A percentile compares a stretch with the other conserved stretches of the same genome.
phyloP scores from a whole-genome alignment of 495 filamentous ascomycete species.

The Penicillium cosmopolitanum region DNA sequence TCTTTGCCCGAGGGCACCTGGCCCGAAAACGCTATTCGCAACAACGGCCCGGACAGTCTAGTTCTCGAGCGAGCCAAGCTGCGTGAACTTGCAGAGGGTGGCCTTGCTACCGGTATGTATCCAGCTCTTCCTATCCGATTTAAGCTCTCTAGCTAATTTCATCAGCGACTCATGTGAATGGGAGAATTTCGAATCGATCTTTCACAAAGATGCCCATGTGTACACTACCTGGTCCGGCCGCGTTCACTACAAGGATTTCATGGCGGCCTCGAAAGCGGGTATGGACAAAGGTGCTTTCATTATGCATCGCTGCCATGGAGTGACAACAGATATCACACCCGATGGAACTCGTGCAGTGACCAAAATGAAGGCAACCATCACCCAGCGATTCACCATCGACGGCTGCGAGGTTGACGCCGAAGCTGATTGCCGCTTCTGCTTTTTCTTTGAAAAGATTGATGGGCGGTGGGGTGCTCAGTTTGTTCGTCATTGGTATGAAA shows the following conservation, averaged over 20 bases:
- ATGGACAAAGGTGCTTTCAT: conserved; percentile 67
- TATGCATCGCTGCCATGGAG: conserved; percentile 67
- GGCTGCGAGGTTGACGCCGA: conserved; percentile 60
- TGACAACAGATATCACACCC: conserved; percentile 56
- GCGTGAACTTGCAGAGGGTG: conserved; percentile 67
- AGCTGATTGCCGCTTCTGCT: conserved; percentile 65
- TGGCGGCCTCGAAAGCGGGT: conserved; percentile 60
- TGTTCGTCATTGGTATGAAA: conserved; percentile 69
- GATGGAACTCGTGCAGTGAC: conserved; percentile 58
- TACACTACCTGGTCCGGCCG: conserved; percentile 68
- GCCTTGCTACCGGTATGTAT: conserved; percentile 58
- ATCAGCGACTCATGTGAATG: conserved; percentile 62
- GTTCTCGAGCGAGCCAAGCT: conserved; percentile 57
- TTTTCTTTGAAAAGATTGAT: conserved; percentile 57
- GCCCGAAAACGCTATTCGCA: conserved; percentile 49
- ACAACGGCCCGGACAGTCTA: conserved; percentile 55
- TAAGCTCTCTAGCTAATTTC: not conserved
- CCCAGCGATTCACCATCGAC: conserved; percentile 61
- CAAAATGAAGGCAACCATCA: conserved; percentile 74
- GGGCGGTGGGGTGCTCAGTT: conserved; percentile 60
- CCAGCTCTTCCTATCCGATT: not conserved
- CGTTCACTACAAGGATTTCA: conserved; percentile 58
- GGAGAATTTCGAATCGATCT: conserved; percentile 65
- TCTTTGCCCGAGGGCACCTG: conserved; percentile 32
- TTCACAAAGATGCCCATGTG: conserved; percentile 59